Conservation (phyloP, 2,329 filamentous ascomycete species). For the Fusarium neocosmosporiellum region DNA sequence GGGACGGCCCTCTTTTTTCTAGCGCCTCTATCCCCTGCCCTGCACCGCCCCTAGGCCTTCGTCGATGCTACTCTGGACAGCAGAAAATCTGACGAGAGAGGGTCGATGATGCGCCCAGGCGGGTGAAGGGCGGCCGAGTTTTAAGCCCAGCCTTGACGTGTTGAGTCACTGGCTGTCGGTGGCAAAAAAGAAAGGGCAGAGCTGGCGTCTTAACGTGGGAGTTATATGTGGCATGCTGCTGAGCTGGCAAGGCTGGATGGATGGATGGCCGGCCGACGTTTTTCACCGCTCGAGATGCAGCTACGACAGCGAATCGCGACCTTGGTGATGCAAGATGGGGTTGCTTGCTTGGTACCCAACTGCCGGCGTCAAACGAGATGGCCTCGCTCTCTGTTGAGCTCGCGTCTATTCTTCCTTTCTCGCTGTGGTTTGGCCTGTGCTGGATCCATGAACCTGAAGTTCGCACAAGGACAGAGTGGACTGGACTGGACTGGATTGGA, state of each 20-base stretch:
- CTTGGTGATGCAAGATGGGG: background rate
- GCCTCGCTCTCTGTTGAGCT: background rate
- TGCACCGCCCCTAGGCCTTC: constrained; percentile 23
- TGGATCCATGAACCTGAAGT: constrained; percentile 12
- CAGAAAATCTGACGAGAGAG: constrained; percentile 14
- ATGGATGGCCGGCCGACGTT: background rate
- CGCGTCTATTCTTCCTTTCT: background rate
- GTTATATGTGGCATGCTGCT: constrained; percentile 34
- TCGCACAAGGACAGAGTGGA: constrained; percentile 20
- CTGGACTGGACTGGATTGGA: background rate
- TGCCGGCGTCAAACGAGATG: background rate
- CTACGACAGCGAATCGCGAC: background rate
- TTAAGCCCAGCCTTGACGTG: constrained; percentile 3
- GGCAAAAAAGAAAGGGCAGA: constrained; percentile 6
- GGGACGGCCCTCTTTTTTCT: constrained; percentile 10
- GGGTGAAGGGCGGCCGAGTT: constrained; percentile 5
- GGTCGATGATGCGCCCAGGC: constrained; percentile 22
- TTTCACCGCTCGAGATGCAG: constrained; percentile 9
- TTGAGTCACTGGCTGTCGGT: background rate
- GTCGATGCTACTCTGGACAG: constrained; percentile 20
- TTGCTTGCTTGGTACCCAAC: constrained; percentile 2
- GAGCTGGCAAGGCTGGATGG: constrained; percentile 32
- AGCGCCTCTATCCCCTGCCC: constrained; percentile 6
- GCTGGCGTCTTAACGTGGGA: constrained; percentile 30
- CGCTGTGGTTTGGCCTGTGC: constrained; percentile 7